Evolutionary conservation across 2,329 filamentous ascomycete species (phyloP).

Genomic region (Aspergillus sp.): DNA sequence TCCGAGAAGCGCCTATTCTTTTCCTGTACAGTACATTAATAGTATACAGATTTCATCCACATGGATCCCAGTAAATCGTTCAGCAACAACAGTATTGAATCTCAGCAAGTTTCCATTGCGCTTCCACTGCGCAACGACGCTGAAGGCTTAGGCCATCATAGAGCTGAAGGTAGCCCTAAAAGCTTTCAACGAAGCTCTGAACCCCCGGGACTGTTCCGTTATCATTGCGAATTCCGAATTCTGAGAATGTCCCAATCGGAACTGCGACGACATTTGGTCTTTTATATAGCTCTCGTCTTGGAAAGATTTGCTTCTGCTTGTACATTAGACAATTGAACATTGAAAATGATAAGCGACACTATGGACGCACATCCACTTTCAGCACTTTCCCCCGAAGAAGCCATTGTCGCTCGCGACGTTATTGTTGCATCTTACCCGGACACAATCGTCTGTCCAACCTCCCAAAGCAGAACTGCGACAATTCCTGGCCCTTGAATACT

Average conservation of each 20-base stretch:
- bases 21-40: too few relatives aligned
- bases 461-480: constrained; percentile 41
- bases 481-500: constrained; percentile 44
- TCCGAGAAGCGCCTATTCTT: too few relatives aligned
- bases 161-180: too few relatives aligned
- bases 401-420: constrained; percentile 27
- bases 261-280: not conserved
- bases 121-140: too few relatives aligned
- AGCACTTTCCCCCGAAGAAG: constrained; percentile 27
- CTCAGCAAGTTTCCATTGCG: too few relatives aligned
- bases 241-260: not conserved
- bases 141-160: too few relatives aligned
- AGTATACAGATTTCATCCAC: too few relatives aligned
- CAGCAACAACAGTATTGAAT: too few relatives aligned
- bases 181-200: not conserved
- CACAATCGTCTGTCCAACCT: constrained; percentile 37
- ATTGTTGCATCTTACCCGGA: constrained; percentile 21
- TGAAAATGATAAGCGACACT: not conserved
- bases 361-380: constrained; percentile 28
- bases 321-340: not conserved
- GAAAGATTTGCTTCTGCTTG: not conserved
- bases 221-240: not conserved
- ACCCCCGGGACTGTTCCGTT: not conserved
- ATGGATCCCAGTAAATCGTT: too few relatives aligned
- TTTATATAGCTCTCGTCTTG: not conserved